A percentile compares a stretch with the other conserved stretches of the same genome.
These are phyloP conservation scores for Hygrophila difformis DNA, from an alignment of 257 asterid species.

Conservation along the genomic window DNA sequence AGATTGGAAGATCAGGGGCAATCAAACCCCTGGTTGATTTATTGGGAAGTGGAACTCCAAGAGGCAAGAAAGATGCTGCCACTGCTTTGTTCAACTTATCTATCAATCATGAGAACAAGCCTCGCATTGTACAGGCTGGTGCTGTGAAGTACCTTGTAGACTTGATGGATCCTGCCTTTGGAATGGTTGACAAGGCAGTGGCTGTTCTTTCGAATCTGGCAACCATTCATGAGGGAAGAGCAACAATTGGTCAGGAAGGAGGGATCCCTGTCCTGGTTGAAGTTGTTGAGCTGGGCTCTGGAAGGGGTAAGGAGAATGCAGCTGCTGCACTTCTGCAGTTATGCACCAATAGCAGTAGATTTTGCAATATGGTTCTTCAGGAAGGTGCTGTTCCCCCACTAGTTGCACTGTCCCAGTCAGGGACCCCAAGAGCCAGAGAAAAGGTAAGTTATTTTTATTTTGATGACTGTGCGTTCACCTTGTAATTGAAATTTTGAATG, in stretches of 20 bases:
- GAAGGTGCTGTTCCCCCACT: conserved; percentile 89
- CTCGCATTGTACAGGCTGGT: conserved; percentile 61
- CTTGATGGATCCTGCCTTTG: conserved; percentile 84
- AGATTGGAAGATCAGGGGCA: conserved; percentile 78
- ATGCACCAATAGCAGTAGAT: conserved; percentile 61
- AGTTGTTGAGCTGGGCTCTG: conserved; percentile 85
- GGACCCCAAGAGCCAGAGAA: conserved; percentile 82
- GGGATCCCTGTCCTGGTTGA: conserved; percentile 78
- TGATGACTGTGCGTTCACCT: background rate
- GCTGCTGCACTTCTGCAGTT: conserved; percentile 88
- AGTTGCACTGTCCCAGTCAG: conserved; percentile 69
- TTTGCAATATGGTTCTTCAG: conserved; percentile 62
- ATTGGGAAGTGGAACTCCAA: conserved; percentile 76
- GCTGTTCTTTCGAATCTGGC: conserved; percentile 68
- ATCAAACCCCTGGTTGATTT: conserved; percentile 74
- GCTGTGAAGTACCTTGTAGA: conserved; percentile 77
- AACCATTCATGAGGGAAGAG: conserved; percentile 64
- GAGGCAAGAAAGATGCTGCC: conserved; percentile 79
- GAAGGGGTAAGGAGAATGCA: conserved; percentile 84
- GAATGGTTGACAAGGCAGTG: conserved; percentile 87
- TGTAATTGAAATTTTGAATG: background rate
- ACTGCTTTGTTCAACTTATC: conserved; percentile 56
- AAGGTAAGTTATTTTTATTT: conserved; percentile 32
- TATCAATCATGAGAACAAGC: conserved; percentile 45
- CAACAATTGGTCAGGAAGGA: conserved; percentile 56